These are phyloP conservation scores for Aureobasidium sp. DNA, from an alignment of 2,329 filamentous ascomycete species.

Conservation along the genomic window DNA sequence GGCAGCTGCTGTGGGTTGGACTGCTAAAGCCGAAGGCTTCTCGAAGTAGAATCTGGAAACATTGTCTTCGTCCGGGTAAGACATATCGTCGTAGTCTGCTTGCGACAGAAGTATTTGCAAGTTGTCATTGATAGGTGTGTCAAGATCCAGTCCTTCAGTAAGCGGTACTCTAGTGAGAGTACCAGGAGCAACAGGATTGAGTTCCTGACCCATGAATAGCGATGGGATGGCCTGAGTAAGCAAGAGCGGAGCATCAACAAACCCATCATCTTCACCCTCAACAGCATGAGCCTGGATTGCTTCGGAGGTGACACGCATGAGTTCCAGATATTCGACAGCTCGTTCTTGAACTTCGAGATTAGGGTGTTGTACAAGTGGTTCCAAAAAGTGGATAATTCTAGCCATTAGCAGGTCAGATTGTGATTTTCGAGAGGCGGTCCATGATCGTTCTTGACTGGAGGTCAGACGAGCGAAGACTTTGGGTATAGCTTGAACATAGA, in stretches of 20 bases:
- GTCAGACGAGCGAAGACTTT: slow-evolving; percentile 76
- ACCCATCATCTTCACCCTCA: slow-evolving; percentile 53
- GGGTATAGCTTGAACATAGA: slow-evolving; percentile 74
- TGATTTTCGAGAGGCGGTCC: slow-evolving; percentile 68
- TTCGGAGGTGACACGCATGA: slow-evolving; percentile 80
- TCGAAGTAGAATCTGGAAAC: slow-evolving; percentile 42
- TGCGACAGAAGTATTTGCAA: slow-evolving; percentile 59
- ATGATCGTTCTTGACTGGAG: slow-evolving; percentile 56
- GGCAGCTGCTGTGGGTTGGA: slow-evolving; percentile 32
- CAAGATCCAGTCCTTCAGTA: slow-evolving; percentile 68
- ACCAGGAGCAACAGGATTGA: slow-evolving; percentile 80
- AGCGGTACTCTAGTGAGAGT: slow-evolving; percentile 83
- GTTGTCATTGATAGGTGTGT: slow-evolving; percentile 72
- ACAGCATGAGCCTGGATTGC: slow-evolving; percentile 62
- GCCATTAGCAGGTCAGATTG: slow-evolving; percentile 71
- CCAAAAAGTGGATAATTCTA: slow-evolving; percentile 73
- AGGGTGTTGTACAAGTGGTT: slow-evolving; percentile 72
- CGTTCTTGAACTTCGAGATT: slow-evolving; percentile 92
- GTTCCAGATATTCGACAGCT: slow-evolving; percentile 83
- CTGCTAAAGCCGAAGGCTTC: slow-evolving; percentile 26
- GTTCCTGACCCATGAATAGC: slow-evolving; percentile 75
- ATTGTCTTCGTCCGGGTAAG: slow-evolving; percentile 37
- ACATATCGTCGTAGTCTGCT: slow-evolving; percentile 39
- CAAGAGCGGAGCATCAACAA: slow-evolving; percentile 70
- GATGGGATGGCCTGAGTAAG: slow-evolving; percentile 86